Evolutionary conservation across 495 filamentous ascomycete genomes (phyloP), one percentile per base, ranked within the genome.

Genomic region (Daldinia decipiens): DNA sequence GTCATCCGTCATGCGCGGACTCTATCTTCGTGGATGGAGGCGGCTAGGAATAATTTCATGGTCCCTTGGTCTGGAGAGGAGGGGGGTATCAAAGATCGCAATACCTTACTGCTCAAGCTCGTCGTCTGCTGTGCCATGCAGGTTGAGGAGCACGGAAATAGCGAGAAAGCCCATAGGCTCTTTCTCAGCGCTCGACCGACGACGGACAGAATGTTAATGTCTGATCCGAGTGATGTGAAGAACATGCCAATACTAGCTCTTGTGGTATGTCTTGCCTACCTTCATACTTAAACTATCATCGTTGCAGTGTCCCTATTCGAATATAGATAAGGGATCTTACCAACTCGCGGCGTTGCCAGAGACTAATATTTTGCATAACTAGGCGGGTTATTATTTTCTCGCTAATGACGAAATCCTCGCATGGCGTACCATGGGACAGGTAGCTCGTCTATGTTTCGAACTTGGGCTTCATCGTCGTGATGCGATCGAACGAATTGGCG

Each of bases 341-440:
- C 1, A 47, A 7, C n/a, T 19, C 19, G 32, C 11, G 11, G 17
- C 43, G 7, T 47, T 12, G 43, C 5, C 2, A 24, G 17, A 47
- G 3, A 29, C 27, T 47, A 47, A 47, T 24, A 24, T 47, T 21
- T 47, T 19, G 15, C 15, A 24, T 21, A 47, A 9, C 8, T 47
- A 77, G 75, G 92, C 91, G 19, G 94, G 92, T 52, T 97, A 96
- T 79, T 86, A 93, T 73, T 97, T 93, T 67, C 89, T 95, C 56
- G 87, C 86, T 21, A 92, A 92, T 60, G 91, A 95, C 70, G 93
- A 97, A 77, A 84, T 89, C 2, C 86, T 93, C 67, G 90, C 91
- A 6, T 97, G 93, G 87, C 86, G 93, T 0, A 81, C 93, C 17
- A 92, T 93, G 67, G 93, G 93, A 11, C 82, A 93, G 54, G 88